Conservation (phyloP, 768 basidiomycete species). For the Suillus tomentosus region DNA sequence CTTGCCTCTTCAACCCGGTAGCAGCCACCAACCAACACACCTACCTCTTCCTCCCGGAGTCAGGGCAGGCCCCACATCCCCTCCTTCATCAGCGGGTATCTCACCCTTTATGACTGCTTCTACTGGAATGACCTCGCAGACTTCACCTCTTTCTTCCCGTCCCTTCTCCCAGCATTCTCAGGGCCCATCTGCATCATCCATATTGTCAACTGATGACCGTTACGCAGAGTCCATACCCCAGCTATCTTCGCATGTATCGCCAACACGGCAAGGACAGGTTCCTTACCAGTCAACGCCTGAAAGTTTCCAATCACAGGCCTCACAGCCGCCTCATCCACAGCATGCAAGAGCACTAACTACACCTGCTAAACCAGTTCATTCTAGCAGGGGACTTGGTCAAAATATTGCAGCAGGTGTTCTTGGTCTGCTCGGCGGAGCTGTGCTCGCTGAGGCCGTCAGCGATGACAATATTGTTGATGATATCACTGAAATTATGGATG, state of each 20-base stretch:
- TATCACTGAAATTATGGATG: constrained; percentile 3
- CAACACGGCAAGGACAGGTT: neutral
- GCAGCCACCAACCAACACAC: neutral
- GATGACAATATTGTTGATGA: neutral
- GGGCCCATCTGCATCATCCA: neutral
- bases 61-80: neutral
- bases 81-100: neutral
- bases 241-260: neutral
- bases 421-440: neutral
- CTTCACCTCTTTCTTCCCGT: neutral
- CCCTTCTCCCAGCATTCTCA: neutral
- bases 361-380: neutral
- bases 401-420: neutral
- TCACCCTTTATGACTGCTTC: neutral
- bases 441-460: neutral
- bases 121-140: neutral
- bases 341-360: neutral
- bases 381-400: neutral
- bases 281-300: neutral
- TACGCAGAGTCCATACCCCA: neutral
- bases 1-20: neutral
- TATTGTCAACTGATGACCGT: neutral
- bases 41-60: neutral
- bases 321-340: neutral
- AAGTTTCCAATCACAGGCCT: neutral